phyloP scores from a whole-genome alignment of 2,329 filamentous ascomycete species.

The Fusarium poae region DNA sequence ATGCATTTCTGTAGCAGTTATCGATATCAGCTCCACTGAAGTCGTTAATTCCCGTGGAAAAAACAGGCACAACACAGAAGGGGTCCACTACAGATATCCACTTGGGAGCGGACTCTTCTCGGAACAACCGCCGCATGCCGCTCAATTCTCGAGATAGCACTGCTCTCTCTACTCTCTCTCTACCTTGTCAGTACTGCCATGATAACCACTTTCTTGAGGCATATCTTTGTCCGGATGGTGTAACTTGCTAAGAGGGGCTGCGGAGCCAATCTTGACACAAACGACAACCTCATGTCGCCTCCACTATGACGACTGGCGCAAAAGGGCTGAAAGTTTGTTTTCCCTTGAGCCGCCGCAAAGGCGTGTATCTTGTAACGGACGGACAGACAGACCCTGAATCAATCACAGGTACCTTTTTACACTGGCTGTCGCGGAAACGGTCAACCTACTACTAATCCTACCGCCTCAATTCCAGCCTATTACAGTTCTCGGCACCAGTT shows the following conservation, averaged over 20 bases:
- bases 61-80: conserved; percentile 32
- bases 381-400: neutral
- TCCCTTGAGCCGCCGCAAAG: neutral
- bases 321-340: conserved; percentile 24
- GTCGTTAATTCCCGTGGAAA: conserved; percentile 33
- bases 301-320: conserved; percentile 28
- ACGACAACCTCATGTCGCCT: conserved; percentile 26
- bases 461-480: conserved; percentile 31
- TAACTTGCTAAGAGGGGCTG: conserved; percentile 40
- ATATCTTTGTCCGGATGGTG: conserved; percentile 38
- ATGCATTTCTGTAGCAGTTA: conserved; percentile 16
- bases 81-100: conserved; percentile 22
- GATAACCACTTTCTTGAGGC: conserved; percentile 26
- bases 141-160: conserved; percentile 28
- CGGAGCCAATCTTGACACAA: conserved; percentile 32
- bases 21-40: conserved; percentile 12
- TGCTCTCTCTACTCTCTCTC: too few species aligned
- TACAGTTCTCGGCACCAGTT: conserved; percentile 17
- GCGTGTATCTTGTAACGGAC: conserved; percentile 8
- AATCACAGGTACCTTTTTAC: conserved; percentile 6
- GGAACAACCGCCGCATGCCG: conserved; percentile 36
- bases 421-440: conserved; percentile 37
- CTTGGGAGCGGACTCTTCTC: conserved; percentile 42
- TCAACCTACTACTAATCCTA: too few species aligned
- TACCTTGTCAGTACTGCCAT: conserved; percentile 9